These are phyloP conservation scores for Saccharomycopsis sp. DNA, from an alignment of 805 yeast genomes.

Conservation along the genomic window DNA sequence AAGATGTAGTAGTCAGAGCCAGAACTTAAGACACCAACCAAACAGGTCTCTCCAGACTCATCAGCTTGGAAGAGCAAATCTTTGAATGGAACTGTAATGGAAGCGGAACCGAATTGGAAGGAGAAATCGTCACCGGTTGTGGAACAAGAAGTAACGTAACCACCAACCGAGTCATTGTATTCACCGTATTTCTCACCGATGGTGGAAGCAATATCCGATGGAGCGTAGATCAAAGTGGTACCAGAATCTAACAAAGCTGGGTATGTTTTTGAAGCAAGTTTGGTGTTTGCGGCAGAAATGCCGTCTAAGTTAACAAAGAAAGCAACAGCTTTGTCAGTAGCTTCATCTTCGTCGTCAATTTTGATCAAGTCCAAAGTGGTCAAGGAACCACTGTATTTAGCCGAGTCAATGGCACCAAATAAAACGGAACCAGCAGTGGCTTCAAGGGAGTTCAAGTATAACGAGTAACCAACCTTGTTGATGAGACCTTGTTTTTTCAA, in stretches of 20 bases:
- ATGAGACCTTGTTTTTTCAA: constrained; percentile 7
- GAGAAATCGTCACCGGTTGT: constrained; percentile 10
- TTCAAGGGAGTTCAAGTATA: constrained; percentile 10
- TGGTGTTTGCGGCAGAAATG: constrained; percentile 24
- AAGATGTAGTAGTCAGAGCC: constrained; percentile 29
- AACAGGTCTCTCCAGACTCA: constrained; percentile 8
- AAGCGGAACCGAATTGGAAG: constrained; percentile 5
- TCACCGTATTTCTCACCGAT: constrained; percentile 19
- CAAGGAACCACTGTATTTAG: constrained; percentile 50
- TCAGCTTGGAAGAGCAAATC: constrained; percentile 7
- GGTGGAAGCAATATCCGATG: constrained; percentile 1
- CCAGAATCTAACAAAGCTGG: constrained; percentile 18
- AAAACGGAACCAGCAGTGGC: constrained; percentile 13
- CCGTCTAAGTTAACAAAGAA: constrained; percentile 15
- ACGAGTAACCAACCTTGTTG: constrained; percentile 6
- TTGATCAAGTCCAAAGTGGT: constrained; percentile 6
- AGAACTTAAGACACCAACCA: constrained; percentile 13
- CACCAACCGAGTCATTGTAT: constrained; percentile 25
- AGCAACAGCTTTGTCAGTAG: constrained; percentile 2
- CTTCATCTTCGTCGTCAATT: constrained; percentile 1
- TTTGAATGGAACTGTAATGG: constrained; percentile 15
- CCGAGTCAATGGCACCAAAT: constrained; percentile 28
- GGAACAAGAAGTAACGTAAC: constrained; percentile 12
- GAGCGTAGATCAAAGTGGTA: constrained; percentile 10
- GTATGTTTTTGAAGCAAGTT: constrained; percentile 18